Conservation (phyloP, 1,139 yeast species). For the Torulaspora globosa region DNA sequence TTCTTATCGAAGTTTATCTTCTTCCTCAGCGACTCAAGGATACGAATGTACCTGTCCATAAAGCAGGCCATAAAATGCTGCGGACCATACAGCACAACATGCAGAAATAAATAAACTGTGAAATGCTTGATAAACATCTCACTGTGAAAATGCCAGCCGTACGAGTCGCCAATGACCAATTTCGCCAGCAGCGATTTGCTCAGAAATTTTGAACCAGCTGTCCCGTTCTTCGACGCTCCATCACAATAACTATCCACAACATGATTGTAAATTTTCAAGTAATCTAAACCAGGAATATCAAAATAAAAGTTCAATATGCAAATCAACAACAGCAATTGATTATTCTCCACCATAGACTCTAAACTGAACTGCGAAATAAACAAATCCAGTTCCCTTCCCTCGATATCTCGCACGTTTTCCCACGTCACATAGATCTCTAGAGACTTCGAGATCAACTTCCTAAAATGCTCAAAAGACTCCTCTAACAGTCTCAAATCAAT, state of each 20-base stretch:
- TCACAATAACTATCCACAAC: slow-evolving; percentile 17
- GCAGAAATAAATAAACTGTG: slow-evolving; percentile 20
- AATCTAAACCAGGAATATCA: slow-evolving; percentile 21
- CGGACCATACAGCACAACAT: slow-evolving; percentile 23
- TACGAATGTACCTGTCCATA: slow-evolving; percentile 16
- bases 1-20: slow-evolving; percentile 26
- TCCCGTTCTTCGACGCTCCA: slow-evolving; percentile 9
- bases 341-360: slow-evolving; percentile 13
- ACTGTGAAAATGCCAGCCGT: slow-evolving; percentile 17
- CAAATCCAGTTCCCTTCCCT: slow-evolving; percentile 8
- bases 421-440: slow-evolving; percentile 16
- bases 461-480: slow-evolving; percentile 13
- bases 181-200: slow-evolving; percentile 10
- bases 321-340: slow-evolving; percentile 18
- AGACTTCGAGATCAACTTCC: slow-evolving; percentile 10
- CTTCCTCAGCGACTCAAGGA: slow-evolving; percentile 21
- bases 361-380: slow-evolving; percentile 12
- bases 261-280: slow-evolving; percentile 14
- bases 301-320: slow-evolving; percentile 24
- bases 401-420: slow-evolving; percentile 12
- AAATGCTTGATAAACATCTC: slow-evolving; percentile 23
- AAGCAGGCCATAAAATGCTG: slow-evolving; percentile 19
- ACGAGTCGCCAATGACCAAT: slow-evolving; percentile 11
- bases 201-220: not conserved
- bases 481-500: slow-evolving; percentile 11